These are phyloP conservation scores for cucumber (Cucumis sativus) DNA, from an alignment of 306 rosid genomes.

Conservation along the genomic window DNA sequence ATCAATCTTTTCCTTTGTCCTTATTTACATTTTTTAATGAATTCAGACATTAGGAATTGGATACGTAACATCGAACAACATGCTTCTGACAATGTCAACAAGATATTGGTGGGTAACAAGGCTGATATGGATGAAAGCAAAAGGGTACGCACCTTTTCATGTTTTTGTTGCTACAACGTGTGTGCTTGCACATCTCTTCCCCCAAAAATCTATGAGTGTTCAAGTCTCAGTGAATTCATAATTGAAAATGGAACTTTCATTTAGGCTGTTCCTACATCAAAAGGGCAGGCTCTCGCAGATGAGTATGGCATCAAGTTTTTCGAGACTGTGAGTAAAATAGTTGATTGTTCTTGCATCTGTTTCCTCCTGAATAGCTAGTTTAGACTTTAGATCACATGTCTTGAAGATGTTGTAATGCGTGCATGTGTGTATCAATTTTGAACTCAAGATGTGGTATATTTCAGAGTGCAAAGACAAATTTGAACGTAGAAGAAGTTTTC, in stretches of 20 bases:
- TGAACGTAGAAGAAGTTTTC: constrained; percentile 91
- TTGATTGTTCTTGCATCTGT: constrained; percentile 10
- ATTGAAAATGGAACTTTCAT: constrained; percentile 4
- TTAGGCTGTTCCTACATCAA: constrained; percentile 86
- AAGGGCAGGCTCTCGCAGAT: constrained; percentile 87
- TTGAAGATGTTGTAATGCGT: background rate
- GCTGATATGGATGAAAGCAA: constrained; percentile 87
- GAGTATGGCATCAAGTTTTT: constrained; percentile 90
- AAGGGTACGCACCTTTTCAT: constrained; percentile 34
- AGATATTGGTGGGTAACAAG: constrained; percentile 74
- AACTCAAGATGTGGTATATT: constrained; percentile 6
- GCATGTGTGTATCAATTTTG: no score
- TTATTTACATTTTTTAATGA: background rate
- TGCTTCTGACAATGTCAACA: constrained; percentile 73
- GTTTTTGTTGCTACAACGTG: background rate
- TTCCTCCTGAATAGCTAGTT: background rate
- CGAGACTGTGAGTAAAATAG: constrained; percentile 60
- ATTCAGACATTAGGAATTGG: constrained; percentile 74
- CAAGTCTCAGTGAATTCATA: background rate
- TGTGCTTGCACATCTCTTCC: background rate
- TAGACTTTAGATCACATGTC: constrained; percentile 14
- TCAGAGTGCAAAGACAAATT: constrained; percentile 91
- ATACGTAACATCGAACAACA: constrained; percentile 78
- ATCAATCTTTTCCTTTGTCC: background rate
- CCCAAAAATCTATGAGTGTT: constrained; percentile 9